Conservation (phyloP, 257 asterid genomes). For the Penstemon barbatus region DNA sequence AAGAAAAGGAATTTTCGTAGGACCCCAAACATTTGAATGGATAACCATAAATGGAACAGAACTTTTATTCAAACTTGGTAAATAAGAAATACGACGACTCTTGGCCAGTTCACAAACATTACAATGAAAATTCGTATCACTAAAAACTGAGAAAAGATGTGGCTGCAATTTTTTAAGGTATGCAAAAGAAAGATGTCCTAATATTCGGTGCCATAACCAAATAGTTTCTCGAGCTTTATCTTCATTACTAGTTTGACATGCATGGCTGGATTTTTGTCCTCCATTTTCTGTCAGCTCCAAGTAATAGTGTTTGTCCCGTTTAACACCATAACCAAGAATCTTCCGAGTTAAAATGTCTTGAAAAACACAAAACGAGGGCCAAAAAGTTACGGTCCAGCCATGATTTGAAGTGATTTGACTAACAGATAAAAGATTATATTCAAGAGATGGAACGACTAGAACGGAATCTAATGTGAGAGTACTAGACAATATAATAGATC, state of each 20-base stretch:
- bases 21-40: too few relatives aligned
- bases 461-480: not conserved
- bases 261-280: not conserved
- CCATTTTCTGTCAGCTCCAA: not conserved
- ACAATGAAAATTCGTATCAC: too few relatives aligned
- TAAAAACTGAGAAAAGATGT: too few relatives aligned
- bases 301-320: not conserved
- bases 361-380: conserved; percentile 26
- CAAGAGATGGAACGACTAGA: conserved; percentile 19
- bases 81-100: too few relatives aligned
- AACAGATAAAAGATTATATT: conserved; percentile 13
- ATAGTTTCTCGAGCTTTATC: not conserved
- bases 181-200: too few relatives aligned
- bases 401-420: not conserved
- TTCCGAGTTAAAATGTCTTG: conserved; percentile 21
- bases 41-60: too few relatives aligned
- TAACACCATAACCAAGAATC: conserved; percentile 31
- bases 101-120: too few relatives aligned
- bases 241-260: not conserved
- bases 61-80: too few relatives aligned
- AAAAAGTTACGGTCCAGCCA: conserved; percentile 16
- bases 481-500: too few relatives aligned
- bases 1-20: too few relatives aligned
- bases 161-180: too few relatives aligned
- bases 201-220: too few relatives aligned